Evolutionary conservation across 345 rosid genomes (phyloP).

Genomic region (Combretum micranthum): DNA sequence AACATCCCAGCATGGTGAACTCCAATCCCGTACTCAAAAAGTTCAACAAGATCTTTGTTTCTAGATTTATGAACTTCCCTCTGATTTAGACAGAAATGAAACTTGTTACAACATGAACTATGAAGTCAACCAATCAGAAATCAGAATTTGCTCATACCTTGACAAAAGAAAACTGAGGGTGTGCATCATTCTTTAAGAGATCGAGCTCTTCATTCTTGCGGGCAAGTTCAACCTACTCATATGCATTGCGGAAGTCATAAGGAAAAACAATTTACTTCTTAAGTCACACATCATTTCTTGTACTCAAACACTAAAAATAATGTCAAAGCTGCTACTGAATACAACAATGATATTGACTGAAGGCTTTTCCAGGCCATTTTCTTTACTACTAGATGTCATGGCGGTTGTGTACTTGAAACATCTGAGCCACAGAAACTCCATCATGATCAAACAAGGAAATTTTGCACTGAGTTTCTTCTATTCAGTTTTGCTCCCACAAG

Average conservation of each 20-base stretch:
- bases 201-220: constrained; percentile 54
- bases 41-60: constrained; percentile 82
- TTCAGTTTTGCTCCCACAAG: too few species aligned
- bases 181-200: constrained; percentile 51
- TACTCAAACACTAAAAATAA: too few species aligned
- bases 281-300: too few species aligned
- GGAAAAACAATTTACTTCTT: background rate
- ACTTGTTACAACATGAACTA: constrained; percentile 10
- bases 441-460: too few species aligned
- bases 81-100: constrained; percentile 34
- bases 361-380: too few species aligned
- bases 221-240: constrained; percentile 78
- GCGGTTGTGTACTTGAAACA: too few species aligned
- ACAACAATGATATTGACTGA: too few species aligned
- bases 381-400: too few species aligned
- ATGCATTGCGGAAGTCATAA: background rate
- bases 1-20: constrained; percentile 99
- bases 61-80: constrained; percentile 88
- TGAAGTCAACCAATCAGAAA: background rate
- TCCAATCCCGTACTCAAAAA: constrained; percentile 69
- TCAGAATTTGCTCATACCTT: constrained; percentile 44
- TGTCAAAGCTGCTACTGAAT: too few species aligned
- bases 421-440: too few species aligned
- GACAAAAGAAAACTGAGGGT: constrained; percentile 57
- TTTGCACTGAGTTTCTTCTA: too few species aligned